A percentile compares a stretch with the other conserved stretches of the same genome.
Evolutionary conservation across 345 rosid genomes (phyloP).

Genomic region (Lepidium africanum): DNA sequence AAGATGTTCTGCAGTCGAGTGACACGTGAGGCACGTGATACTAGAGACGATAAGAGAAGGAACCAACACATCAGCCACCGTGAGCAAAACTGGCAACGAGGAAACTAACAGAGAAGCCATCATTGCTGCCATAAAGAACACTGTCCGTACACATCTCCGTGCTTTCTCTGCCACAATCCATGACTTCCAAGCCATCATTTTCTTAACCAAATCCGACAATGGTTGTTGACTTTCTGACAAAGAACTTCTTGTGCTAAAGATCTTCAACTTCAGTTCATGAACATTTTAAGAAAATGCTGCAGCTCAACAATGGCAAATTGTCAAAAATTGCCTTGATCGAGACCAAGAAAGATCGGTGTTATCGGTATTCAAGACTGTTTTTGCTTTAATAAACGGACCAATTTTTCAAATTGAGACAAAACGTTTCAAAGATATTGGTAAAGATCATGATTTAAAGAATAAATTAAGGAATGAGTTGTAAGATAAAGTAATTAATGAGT

Average conservation of each 20-base stretch:
- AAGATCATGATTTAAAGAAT: background rate
- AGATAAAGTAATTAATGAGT: constrained; percentile 10
- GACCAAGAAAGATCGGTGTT: background rate
- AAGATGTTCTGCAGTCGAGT: constrained; percentile 49
- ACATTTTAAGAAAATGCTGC: too few relatives aligned
- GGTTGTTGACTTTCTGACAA: too few relatives aligned
- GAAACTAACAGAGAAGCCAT: constrained; percentile 70
- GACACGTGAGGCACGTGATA: constrained; percentile 69
- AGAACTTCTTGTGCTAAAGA: too few relatives aligned
- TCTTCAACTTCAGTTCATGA: too few relatives aligned
- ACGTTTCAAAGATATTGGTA: background rate
- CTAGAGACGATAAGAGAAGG: constrained; percentile 56
- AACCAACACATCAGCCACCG: constrained; percentile 57
- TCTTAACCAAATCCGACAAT: background rate
- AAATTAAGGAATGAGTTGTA: constrained; percentile 9
- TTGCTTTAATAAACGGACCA: background rate
- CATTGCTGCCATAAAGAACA: constrained; percentile 86
- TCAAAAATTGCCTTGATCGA: background rate
- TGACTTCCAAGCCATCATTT: constrained; percentile 39
- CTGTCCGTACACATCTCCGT: constrained; percentile 56
- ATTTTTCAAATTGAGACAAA: constrained; percentile 10
- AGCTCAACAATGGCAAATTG: background rate
- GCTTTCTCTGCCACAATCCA: constrained; percentile 60
- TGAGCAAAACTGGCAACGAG: constrained; percentile 77
- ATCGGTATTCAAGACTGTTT: background rate